Evolutionary conservation across 768 basidiomycete species (phyloP).

Genomic region (Termitomyces sp.): DNA sequence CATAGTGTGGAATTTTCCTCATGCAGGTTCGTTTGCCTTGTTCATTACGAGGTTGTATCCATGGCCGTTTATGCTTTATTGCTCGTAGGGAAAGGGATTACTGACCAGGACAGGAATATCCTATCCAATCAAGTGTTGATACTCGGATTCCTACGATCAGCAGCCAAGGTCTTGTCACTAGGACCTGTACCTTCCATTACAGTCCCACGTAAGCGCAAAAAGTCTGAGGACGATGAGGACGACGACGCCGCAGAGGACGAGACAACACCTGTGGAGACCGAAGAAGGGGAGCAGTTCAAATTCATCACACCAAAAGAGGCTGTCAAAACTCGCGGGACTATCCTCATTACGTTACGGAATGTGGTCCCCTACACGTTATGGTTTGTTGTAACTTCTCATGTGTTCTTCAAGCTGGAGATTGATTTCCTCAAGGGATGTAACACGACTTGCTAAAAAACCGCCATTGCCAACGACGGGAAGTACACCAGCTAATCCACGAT

Average conservation of each 20-base stretch:
- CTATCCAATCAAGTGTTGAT: constrained; percentile 82
- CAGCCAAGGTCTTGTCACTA: constrained; percentile 48
- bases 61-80: not conserved
- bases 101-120: constrained; percentile 92
- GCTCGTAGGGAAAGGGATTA: constrained; percentile 72
- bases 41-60: not conserved
- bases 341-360: constrained; percentile 85
- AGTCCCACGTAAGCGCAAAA: constrained; percentile 39
- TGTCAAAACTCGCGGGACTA: constrained; percentile 50
- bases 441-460: constrained; percentile 72
- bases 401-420: not conserved
- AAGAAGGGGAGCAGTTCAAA: constrained; percentile 22
- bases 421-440: constrained; percentile 55
- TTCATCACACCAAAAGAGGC: constrained; percentile 13
- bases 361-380: constrained; percentile 85
- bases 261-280: constrained; percentile 16
- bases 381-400: constrained; percentile 31
- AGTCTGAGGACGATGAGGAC: constrained; percentile 41
- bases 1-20: constrained; percentile 95
- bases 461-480: constrained; percentile 44
- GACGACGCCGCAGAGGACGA: constrained; percentile 30
- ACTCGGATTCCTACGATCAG: constrained; percentile 77
- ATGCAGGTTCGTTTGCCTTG: constrained; percentile 58
- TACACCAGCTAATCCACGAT: constrained; percentile 57
- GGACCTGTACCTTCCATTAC: constrained; percentile 50